Conservation (phyloP, 306 rosid genomes). For the Ormosia emarginata region DNA sequence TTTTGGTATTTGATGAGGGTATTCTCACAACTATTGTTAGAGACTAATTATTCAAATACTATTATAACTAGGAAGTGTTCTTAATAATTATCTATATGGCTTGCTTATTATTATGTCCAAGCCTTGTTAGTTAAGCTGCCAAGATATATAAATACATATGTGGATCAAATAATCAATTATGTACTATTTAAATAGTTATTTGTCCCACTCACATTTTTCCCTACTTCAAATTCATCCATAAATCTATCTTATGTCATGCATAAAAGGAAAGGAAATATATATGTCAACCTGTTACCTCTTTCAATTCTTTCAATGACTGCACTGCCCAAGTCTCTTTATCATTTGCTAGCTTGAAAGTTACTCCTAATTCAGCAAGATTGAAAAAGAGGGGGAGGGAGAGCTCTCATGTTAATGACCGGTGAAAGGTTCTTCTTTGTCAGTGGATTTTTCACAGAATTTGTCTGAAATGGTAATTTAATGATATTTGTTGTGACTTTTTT, state of each 20-base stretch:
- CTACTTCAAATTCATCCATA: no score
- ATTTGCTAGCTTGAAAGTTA: conserved; percentile 15
- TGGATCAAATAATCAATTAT: no score
- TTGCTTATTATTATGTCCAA: no score
- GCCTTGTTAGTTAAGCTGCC: no score
- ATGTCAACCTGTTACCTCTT: neutral
- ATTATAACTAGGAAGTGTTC: no score
- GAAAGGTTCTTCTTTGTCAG: conserved; percentile 3
- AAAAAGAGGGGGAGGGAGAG: conserved; percentile 27
- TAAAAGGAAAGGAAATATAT: neutral
- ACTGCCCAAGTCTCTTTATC: conserved; percentile 17
- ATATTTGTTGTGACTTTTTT: conserved; percentile 11
- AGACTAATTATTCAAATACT: no score
- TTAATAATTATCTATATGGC: no score
- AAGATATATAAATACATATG: no score
- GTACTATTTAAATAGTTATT: no score
- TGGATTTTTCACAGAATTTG: conserved; percentile 22
- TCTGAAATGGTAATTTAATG: conserved; percentile 42
- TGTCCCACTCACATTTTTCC: no score
- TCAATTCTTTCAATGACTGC: conserved; percentile 26
- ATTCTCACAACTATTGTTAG: no score
- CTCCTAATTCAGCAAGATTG: neutral
- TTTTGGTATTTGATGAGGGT: no score
- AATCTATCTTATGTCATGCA: neutral
- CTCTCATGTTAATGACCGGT: conserved; percentile 4